These are phyloP conservation scores for Ogataea hybrid DNA, from an alignment of 1,139 yeast species.

Conservation along the genomic window DNA sequence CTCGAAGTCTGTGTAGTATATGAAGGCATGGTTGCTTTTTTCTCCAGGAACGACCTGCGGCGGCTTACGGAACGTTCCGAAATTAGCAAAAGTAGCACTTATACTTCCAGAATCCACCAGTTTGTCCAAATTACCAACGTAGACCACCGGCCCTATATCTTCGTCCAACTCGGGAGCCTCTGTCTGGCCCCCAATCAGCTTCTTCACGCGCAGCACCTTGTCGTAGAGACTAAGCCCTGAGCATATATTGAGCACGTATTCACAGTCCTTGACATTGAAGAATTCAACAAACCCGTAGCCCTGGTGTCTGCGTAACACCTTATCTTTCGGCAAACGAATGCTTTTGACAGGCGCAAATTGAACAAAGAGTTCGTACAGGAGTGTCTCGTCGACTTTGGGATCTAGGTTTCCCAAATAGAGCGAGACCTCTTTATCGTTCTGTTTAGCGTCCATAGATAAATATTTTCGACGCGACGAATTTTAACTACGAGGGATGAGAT, in stretches of 20 bases:
- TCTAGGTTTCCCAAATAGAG: slow-evolving; percentile 85
- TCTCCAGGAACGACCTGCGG: slow-evolving; percentile 57
- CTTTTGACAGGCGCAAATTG: slow-evolving; percentile 81
- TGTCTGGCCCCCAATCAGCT: slow-evolving; percentile 28
- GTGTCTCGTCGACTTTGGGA: slow-evolving; percentile 61
- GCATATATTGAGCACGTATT: slow-evolving; percentile 63
- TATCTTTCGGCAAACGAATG: slow-evolving; percentile 77
- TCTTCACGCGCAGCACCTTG: slow-evolving; percentile 57
- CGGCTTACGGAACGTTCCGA: slow-evolving; percentile 56
- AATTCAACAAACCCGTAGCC: slow-evolving; percentile 91
- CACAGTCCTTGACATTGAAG: slow-evolving; percentile 57
- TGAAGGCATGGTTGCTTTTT: slow-evolving; percentile 44
- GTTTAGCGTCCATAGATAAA: slow-evolving; percentile 13
- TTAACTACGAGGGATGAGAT: too few relatives aligned
- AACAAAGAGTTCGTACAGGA: slow-evolving; percentile 76
- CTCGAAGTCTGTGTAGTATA: slow-evolving; percentile 53
- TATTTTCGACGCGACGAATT: slow-evolving; percentile 9
- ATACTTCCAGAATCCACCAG: slow-evolving; percentile 64
- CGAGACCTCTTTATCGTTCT: slow-evolving; percentile 50
- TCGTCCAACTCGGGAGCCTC: slow-evolving; percentile 18
- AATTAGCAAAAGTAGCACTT: slow-evolving; percentile 58
- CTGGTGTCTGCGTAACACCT: slow-evolving; percentile 67
- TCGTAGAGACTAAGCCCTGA: slow-evolving; percentile 66
- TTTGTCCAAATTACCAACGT: slow-evolving; percentile 69
- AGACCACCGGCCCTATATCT: slow-evolving; percentile 69